phyloP scores from a whole-genome alignment of 352 stramenopile genomes.

The Phytophthora sansomeana region DNA sequence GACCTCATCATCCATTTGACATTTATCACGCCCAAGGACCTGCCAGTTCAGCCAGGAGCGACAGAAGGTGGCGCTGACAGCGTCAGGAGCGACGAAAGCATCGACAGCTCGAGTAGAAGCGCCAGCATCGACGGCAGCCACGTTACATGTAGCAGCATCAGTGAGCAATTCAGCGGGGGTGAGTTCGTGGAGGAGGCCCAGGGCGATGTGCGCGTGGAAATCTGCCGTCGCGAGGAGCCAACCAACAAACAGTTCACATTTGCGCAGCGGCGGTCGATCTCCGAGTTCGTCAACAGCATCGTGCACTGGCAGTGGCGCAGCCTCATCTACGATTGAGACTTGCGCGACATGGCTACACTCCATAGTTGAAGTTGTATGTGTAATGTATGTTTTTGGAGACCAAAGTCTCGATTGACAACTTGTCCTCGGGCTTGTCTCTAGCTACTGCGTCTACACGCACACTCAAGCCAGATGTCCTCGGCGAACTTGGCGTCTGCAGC shows the following conservation, averaged over 20 bases:
- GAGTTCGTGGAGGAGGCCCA: slow-evolving; percentile 42
- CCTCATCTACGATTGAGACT: slow-evolving; percentile 83
- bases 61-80: slow-evolving; percentile 13
- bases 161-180: slow-evolving; percentile 31
- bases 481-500: slow-evolving; percentile 20
- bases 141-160: slow-evolving; percentile 18
- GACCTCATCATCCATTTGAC: slow-evolving; percentile 91
- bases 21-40: slow-evolving; percentile 59
- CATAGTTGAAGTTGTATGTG: slow-evolving; percentile 40
- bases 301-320: slow-evolving; percentile 91
- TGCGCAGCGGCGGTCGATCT: slow-evolving; percentile 82
- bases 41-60: slow-evolving; percentile 4
- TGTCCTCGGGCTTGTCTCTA: slow-evolving; percentile 21
- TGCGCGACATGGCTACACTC: slow-evolving; percentile 26
- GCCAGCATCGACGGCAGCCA: slow-evolving; percentile 31
- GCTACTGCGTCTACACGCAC: slow-evolving; percentile 22
- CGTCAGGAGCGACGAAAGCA: slow-evolving; percentile 30
- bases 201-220: slow-evolving; percentile 68
- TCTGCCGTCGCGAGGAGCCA: slow-evolving; percentile 86
- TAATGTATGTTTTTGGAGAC: slow-evolving; percentile 6
- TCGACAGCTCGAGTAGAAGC: slow-evolving; percentile 26
- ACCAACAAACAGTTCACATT: slow-evolving; percentile 82
- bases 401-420: slow-evolving; percentile 15
- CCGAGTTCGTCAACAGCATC: slow-evolving; percentile 89
- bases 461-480: slow-evolving; percentile 34